Evolutionary conservation across 2,329 filamentous ascomycete species (phyloP).

Genomic region (Pseudocercospora vitis): DNA sequence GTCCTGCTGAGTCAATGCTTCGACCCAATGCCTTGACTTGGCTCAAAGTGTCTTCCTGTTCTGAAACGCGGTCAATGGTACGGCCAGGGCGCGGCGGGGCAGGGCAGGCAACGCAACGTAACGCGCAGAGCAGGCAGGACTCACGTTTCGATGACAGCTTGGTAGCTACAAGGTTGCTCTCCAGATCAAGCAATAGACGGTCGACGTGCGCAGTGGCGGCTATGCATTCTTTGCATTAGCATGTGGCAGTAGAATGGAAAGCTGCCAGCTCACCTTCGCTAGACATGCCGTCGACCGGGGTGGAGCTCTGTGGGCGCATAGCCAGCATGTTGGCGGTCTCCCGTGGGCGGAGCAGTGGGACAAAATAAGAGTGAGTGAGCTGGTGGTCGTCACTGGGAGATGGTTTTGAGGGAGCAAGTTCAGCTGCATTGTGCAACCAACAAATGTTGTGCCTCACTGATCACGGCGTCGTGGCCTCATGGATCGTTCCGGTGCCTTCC

Average conservation of each 20-base stretch:
- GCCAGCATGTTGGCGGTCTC: constrained; percentile 15
- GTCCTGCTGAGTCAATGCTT: constrained; percentile 68
- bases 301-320: constrained; percentile 16
- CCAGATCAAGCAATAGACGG: constrained; percentile 32
- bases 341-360: neutral
- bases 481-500: constrained; percentile 1
- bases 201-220: constrained; percentile 32
- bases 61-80: constrained; percentile 44
- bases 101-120: no score
- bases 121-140: constrained; percentile 2
- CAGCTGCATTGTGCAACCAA: neutral
- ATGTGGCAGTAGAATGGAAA: constrained; percentile 3
- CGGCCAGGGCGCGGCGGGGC: neutral
- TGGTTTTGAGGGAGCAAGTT: neutral
- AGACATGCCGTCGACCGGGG: constrained; percentile 13
- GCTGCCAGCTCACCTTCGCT: constrained; percentile 10
- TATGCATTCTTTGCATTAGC: constrained; percentile 9
- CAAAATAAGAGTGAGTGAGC: neutral
- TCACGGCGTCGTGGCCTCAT: neutral
- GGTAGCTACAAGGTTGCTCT: constrained; percentile 31
- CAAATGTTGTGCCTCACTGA: neutral
- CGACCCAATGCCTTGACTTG: constrained; percentile 78
- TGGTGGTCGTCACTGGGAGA: neutral
- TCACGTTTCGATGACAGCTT: constrained; percentile 33
- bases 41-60: constrained; percentile 58